Evolutionary conservation across 2,329 filamentous ascomycete genomes (phyloP).

Genomic region (Phialocephala subalpina): DNA sequence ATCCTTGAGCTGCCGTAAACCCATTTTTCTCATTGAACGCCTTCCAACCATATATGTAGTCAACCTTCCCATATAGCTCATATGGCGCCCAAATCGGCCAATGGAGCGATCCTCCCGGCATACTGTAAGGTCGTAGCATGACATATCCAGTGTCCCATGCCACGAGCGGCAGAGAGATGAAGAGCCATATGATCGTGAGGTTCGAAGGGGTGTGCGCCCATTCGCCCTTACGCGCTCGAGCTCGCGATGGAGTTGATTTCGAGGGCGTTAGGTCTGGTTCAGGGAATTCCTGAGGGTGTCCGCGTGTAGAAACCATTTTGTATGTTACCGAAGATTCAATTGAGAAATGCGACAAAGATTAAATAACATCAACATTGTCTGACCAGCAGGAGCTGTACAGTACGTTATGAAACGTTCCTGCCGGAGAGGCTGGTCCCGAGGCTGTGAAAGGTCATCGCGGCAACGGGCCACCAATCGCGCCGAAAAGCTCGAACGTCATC

Average conservation of each 20-base stretch:
- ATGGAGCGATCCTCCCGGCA: slow-evolving; percentile 70
- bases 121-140: slow-evolving; percentile 70
- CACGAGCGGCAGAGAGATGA: slow-evolving; percentile 70
- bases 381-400: slow-evolving; percentile 3
- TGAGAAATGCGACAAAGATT: neutral
- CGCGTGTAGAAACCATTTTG: slow-evolving; percentile 63
- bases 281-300: slow-evolving; percentile 60
- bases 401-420: slow-evolving; percentile 13
- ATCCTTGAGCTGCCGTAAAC: slow-evolving; percentile 69
- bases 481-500: slow-evolving; percentile 32
- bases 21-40: slow-evolving; percentile 67
- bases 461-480: neutral
- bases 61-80: slow-evolving; percentile 69
- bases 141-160: slow-evolving; percentile 72
- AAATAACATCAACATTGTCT: neutral
- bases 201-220: slow-evolving; percentile 69
- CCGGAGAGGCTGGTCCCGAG: slow-evolving; percentile 15
- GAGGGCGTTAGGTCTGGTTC: slow-evolving; percentile 38
- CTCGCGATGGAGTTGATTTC: slow-evolving; percentile 34
- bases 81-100: slow-evolving; percentile 71
- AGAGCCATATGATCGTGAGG: slow-evolving; percentile 66
- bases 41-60: slow-evolving; percentile 72
- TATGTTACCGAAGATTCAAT: neutral
- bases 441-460: slow-evolving; percentile 1
- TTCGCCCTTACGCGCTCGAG: slow-evolving; percentile 38